phyloP scores from a whole-genome alignment of 78 protist genomes.

The Blattamonas nauphoetae region DNA sequence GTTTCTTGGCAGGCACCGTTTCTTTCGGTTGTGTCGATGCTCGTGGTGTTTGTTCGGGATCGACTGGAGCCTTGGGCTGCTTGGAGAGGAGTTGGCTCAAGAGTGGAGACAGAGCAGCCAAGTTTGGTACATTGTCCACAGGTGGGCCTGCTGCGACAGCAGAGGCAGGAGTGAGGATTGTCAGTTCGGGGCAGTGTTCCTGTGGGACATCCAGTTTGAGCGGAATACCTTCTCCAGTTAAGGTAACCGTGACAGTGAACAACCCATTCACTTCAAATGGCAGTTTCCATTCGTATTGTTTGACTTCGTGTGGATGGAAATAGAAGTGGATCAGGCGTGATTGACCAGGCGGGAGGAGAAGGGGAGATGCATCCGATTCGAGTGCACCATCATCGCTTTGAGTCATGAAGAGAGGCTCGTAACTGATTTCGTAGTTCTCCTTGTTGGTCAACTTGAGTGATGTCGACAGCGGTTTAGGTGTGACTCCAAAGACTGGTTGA shows the following conservation, averaged over 20 bases:
- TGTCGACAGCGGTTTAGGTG: background rate
- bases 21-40: background rate
- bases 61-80: background rate
- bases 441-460: conserved; percentile 29
- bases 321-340: background rate
- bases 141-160: background rate
- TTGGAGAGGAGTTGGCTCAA: background rate
- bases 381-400: conserved; percentile 22
- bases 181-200: background rate
- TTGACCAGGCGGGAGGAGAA: conserved; percentile 41
- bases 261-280: conserved; percentile 53
- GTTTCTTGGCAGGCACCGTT: background rate
- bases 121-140: background rate
- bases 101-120: background rate
- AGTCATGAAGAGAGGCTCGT: conserved; percentile 19
- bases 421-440: conserved; percentile 29
- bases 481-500: background rate
- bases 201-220: conserved; percentile 22
- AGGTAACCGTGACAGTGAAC: background rate
- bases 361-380: conserved; percentile 28
- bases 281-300: conserved; percentile 2
- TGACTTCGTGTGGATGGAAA: conserved; percentile 43
- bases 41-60: background rate
- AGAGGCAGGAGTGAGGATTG: too few relatives aligned
- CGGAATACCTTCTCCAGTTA: conserved; percentile 41